A percentile compares a stretch with the other conserved stretches of the same genome.
Evolutionary conservation across 768 basidiomycete genomes (phyloP).

Genomic region (Clavulina sp.): DNA sequence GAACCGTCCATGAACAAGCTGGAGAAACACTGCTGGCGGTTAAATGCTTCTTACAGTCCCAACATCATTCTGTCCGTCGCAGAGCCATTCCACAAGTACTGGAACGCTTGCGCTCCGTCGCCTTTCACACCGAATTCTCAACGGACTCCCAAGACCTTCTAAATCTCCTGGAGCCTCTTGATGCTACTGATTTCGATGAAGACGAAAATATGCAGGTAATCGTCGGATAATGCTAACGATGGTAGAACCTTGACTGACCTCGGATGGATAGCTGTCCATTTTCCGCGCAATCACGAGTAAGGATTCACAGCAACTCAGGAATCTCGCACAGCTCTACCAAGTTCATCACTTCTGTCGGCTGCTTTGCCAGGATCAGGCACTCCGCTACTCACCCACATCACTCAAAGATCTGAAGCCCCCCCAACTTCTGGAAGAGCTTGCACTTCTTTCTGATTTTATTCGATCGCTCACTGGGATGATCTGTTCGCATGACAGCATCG

Average conservation of each 20-base stretch:
- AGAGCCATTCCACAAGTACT: constrained; percentile 2
- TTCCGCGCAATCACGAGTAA: background rate
- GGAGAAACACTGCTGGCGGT: constrained; percentile 16
- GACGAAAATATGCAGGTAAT: background rate
- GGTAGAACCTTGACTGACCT: background rate
- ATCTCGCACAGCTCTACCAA: no score
- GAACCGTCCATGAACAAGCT: constrained; percentile 31
- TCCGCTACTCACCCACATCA: no score
- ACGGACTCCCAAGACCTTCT: background rate
- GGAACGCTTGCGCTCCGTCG: background rate
- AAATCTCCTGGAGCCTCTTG: background rate
- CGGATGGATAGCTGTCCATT: background rate
- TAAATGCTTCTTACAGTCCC: background rate
- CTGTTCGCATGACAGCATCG: no score
- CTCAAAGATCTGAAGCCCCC: no score
- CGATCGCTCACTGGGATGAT: no score
- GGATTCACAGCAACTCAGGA: no score
- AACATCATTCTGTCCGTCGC: background rate
- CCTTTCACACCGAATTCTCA: background rate
- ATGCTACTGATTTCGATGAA: background rate
- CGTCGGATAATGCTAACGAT: background rate
- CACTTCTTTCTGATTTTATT: no score
- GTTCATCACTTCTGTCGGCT: no score
- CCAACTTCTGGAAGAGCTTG: no score
- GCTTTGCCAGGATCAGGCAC: no score